Evolutionary conservation across 2,329 filamentous ascomycete species (phyloP).

Genomic region (Exophiala xenobiotica): DNA sequence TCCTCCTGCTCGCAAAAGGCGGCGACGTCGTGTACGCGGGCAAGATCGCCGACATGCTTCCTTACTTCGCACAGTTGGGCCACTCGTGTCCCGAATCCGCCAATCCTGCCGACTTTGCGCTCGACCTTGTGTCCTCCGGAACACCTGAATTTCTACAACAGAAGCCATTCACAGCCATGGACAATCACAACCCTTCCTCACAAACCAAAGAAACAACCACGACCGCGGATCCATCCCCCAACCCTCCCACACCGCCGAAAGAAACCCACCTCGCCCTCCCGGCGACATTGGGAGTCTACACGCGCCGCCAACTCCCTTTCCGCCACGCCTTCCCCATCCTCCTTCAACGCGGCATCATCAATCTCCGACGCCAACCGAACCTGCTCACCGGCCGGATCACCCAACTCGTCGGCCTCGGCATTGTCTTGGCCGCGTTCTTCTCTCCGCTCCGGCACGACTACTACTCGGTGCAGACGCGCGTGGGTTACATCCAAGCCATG

Average conservation of each 20-base stretch:
- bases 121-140: constrained; percentile 66
- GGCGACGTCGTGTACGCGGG: constrained; percentile 75
- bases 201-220: no score
- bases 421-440: constrained; percentile 68
- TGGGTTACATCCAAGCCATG: constrained; percentile 72
- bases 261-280: constrained; percentile 40
- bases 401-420: constrained; percentile 64
- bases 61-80: constrained; percentile 64
- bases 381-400: constrained; percentile 64
- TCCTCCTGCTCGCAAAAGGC: constrained; percentile 70
- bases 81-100: constrained; percentile 65
- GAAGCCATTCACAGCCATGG: constrained; percentile 50
- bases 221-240: no score
- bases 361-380: constrained; percentile 65
- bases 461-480: constrained; percentile 67
- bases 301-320: constrained; percentile 63
- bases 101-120: constrained; percentile 79
- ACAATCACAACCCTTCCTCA: not conserved
- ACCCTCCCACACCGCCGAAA: no score
- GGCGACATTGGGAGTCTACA: constrained; percentile 68
- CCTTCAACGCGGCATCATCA: constrained; percentile 65
- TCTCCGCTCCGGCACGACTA: constrained; percentile 69
- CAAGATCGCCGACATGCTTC: constrained; percentile 54
- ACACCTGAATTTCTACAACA: constrained; percentile 2
- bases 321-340: constrained; percentile 65